These are phyloP conservation scores for Phytophthora ohioensis DNA, from an alignment of 352 stramenopile species.

Conservation along the genomic window DNA sequence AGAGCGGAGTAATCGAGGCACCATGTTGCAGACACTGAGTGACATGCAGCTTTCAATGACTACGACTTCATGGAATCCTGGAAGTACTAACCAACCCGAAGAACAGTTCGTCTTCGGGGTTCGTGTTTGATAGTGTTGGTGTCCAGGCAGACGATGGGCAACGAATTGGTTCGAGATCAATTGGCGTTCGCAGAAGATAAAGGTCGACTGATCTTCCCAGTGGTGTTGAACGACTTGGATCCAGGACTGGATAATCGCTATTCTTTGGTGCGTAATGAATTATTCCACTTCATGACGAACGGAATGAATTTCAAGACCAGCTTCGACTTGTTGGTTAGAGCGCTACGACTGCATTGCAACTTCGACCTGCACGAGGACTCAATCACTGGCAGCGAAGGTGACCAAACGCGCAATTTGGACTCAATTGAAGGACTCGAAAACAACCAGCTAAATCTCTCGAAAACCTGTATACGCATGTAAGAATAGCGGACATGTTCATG, in stretches of 20 bases:
- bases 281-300: constrained; percentile 75
- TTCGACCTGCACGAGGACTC: constrained; percentile 1
- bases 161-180: constrained; percentile 75
- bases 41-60: constrained; percentile 3
- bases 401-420: constrained; percentile 21
- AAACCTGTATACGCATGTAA: constrained; percentile 16
- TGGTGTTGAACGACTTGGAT: constrained; percentile 74
- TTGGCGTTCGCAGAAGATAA: constrained; percentile 85
- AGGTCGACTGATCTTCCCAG: constrained; percentile 70
- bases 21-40: constrained; percentile 13
- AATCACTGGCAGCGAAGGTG: constrained; percentile 9
- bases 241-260: constrained; percentile 76
- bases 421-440: constrained; percentile 29
- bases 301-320: constrained; percentile 62
- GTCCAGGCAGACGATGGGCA: constrained; percentile 64
- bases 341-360: neutral
- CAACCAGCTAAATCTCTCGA: constrained; percentile 10
- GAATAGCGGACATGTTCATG: constrained; percentile 17
- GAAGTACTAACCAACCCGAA: constrained; percentile 32
- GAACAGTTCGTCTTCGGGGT: constrained; percentile 46
- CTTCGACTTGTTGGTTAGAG: constrained; percentile 36
- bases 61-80: constrained; percentile 1
- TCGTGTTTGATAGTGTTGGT: constrained; percentile 74
- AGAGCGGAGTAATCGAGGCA: constrained; percentile 14
- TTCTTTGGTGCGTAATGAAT: constrained; percentile 66